Conservation (phyloP, 768 basidiomycete genomes). For the Russula sp. region DNA sequence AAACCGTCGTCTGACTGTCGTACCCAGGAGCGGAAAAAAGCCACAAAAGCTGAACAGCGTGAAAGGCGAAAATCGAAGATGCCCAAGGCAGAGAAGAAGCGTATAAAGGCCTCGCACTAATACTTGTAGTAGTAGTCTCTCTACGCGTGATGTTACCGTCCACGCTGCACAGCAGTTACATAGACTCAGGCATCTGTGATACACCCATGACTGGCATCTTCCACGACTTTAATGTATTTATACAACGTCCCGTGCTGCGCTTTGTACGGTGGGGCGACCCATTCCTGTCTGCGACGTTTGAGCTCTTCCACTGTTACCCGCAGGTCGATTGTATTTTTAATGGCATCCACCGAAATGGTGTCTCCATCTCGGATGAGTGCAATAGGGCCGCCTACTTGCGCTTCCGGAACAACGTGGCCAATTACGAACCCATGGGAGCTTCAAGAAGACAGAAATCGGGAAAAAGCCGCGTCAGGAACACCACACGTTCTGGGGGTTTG, state of each 20-base stretch:
- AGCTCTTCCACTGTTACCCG: constrained; percentile 78
- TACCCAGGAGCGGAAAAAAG: constrained; percentile 86
- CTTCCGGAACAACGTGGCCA: constrained; percentile 96
- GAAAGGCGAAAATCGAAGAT: constrained; percentile 92
- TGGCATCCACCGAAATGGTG: constrained; percentile 81
- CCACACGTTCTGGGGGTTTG: background rate
- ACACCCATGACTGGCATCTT: constrained; percentile 90
- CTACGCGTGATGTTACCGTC: background rate
- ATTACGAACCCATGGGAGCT: constrained; percentile 97
- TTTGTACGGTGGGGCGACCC: constrained; percentile 86
- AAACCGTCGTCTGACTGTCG: constrained; percentile 13
- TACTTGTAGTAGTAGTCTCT: background rate
- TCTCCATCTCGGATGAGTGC: constrained; percentile 89
- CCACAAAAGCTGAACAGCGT: constrained; percentile 78
- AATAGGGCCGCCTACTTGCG: constrained; percentile 91
- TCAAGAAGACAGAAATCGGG: constrained; percentile 22
- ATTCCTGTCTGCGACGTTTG: constrained; percentile 61
- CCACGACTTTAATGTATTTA: constrained; percentile 86
- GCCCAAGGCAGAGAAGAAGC: constrained; percentile 90
- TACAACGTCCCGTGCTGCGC: constrained; percentile 76
- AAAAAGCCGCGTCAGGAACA: constrained; percentile 22
- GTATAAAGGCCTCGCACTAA: constrained; percentile 53
- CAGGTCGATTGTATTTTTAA: constrained; percentile 78
- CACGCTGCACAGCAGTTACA: background rate
- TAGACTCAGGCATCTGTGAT: constrained; percentile 71